Evolutionary conservation across 1,284 basidiomycete genomes (phyloP), one percentile per base, ranked within the genome.

Genomic region (Ceratobasidium sp.): DNA sequence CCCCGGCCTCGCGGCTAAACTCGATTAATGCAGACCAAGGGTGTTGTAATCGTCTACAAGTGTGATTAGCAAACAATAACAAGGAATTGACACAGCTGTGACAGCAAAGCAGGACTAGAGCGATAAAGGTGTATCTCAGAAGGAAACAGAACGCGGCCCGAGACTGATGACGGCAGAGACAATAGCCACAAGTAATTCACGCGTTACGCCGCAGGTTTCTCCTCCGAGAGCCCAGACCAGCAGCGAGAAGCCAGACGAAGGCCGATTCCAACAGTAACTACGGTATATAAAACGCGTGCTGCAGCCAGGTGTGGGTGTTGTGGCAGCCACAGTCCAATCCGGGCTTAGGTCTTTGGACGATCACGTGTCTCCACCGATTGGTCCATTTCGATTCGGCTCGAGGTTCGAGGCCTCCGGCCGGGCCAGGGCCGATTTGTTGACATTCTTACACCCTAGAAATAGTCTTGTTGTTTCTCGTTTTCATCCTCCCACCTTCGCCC

Each of bases 271-370:
- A 11, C 40, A 11, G 40, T 43, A 9, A 11, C 40, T 9, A 9
- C 40, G 11, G 40, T 51, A 51, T 51, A 51, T 51, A n/a, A 43
- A 43, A n/a, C n/a, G 4, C 8, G 49, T 51, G 46, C 46, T 49
- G n/a, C n/a, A 3, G 15, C 46, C 46, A 51, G 49, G 8, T 19
- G 49, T 19, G 49, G 17, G 44, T 9, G 49, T n/a, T 3, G 49
- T 51, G 49, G 49, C 49, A 22, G 9, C 22, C 9, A 51, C 49
- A 11, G 34, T 19, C 19, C 22, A 44, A 43, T 62, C 61, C n/a
- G 61, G 61, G 61, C 61, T 62, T 62, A 62, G 61, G 61, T 62
- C 13, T 40, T 34, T 19, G 1, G 40, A 9, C 40, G 8, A 43
- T 43, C 40, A 43, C 40, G 40, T 43, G 40, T 9, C 40, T 43